Conservation (phyloP, 208 protist genomes). For the Leptomonas pyrrhocoris region DNA sequence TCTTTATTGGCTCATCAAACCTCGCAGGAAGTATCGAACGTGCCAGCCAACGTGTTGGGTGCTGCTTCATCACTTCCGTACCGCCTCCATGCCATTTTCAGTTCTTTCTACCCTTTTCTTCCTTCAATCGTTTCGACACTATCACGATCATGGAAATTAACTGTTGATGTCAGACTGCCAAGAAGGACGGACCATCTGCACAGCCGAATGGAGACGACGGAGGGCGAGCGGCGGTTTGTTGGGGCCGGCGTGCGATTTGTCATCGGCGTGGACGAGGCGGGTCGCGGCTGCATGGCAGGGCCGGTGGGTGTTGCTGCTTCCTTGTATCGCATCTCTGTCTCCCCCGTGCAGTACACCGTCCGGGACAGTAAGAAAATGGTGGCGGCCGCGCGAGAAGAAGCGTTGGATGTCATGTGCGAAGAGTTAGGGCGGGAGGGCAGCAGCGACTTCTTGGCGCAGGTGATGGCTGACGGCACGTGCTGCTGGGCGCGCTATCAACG, state of each 20-base stretch:
- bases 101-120: not conserved
- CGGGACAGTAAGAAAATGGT: constrained; percentile 53
- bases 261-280: constrained; percentile 63
- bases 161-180: not conserved
- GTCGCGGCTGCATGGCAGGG: constrained; percentile 61
- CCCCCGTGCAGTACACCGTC: constrained; percentile 23
- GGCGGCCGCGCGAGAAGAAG: constrained; percentile 13
- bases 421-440: constrained; percentile 10
- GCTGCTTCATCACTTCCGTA: not conserved
- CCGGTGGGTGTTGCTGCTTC: constrained; percentile 52
- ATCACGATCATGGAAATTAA: too few species aligned
- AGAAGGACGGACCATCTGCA: not conserved
- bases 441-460: not conserved
- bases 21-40: not conserved
- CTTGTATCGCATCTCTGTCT: constrained; percentile 32
- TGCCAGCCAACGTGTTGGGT: too few species aligned
- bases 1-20: too few species aligned
- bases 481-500: constrained; percentile 10
- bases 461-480: constrained; percentile 3
- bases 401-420: constrained; percentile 30
- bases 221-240: constrained; percentile 6
- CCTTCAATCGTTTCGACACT: not conserved
- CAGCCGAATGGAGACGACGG: constrained; percentile 13
- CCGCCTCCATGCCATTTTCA: not conserved
- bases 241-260: constrained; percentile 32